These are phyloP conservation scores for Sophora flavescens DNA, from an alignment of 306 rosid genomes.

Conservation along the genomic window DNA sequence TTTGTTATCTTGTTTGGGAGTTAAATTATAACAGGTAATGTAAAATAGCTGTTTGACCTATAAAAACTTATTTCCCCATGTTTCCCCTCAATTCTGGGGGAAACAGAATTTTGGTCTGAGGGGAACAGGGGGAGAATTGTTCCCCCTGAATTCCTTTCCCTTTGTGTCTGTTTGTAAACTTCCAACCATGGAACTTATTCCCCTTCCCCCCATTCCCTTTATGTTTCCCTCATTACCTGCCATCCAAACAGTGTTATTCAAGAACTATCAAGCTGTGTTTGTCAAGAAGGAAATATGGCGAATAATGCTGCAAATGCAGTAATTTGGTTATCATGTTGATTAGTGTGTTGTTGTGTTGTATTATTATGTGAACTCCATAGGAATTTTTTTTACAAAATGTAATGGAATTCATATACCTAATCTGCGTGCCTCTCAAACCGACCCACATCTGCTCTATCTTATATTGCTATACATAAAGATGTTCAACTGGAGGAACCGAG, in stretches of 20 bases:
- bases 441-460: not conserved
- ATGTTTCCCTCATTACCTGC: not conserved
- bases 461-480: not conserved
- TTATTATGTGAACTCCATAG: not conserved
- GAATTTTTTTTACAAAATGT: not conserved
- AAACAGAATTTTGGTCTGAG: not conserved
- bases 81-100: not conserved
- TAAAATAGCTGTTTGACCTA: not conserved
- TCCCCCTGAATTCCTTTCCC: not conserved
- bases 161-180: not conserved
- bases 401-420: conserved; percentile 7
- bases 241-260: not conserved
- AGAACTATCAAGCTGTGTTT: conserved; percentile 18
- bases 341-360: not conserved
- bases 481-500: not conserved
- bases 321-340: conserved; percentile 30
- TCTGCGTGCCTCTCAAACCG: not conserved
- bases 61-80: not conserved
- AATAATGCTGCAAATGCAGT: not conserved
- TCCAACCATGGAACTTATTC: not conserved
- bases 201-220: not conserved
- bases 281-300: not conserved
- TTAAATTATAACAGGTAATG: no score
- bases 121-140: not conserved
- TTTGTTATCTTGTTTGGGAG: no score